Evolutionary conservation across 306 rosid genomes (phyloP).

Genomic region (Mimosa pudica): DNA sequence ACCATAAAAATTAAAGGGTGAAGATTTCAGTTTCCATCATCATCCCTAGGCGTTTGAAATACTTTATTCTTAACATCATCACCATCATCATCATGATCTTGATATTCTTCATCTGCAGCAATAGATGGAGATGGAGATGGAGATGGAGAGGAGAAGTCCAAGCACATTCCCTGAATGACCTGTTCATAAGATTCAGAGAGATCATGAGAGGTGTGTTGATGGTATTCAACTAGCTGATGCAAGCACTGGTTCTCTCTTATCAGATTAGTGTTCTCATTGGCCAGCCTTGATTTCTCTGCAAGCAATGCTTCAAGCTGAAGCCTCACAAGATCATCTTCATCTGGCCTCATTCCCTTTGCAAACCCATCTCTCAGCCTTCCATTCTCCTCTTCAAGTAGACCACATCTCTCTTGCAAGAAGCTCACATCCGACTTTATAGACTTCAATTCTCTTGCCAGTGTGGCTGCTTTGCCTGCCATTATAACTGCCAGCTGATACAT

Average conservation of each 20-base stretch:
- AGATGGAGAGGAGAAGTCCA: constrained; percentile 86
- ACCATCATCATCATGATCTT: constrained; percentile 20
- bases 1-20: neutral
- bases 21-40: constrained; percentile 4
- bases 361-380: constrained; percentile 77
- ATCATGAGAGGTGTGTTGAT: constrained; percentile 81
- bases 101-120: constrained; percentile 29
- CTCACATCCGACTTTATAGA: constrained; percentile 66
- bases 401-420: constrained; percentile 81
- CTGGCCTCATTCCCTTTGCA: constrained; percentile 69
- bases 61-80: neutral
- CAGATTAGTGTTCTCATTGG: constrained; percentile 83
- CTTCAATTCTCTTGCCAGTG: constrained; percentile 82
- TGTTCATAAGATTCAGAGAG: constrained; percentile 70
- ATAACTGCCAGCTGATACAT: constrained; percentile 70
- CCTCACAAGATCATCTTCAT: constrained; percentile 97
- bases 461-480: constrained; percentile 86
- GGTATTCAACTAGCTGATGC: constrained; percentile 92
- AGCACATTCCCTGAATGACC: constrained; percentile 69
- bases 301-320: constrained; percentile 95
- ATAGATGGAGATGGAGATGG: constrained; percentile 40
- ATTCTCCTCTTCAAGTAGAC: constrained; percentile 86
- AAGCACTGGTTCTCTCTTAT: constrained; percentile 92
- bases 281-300: constrained; percentile 88
- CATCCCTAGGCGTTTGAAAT: constrained; percentile 44